Conservation (phyloP, 805 yeast species). For the Kodamaea sagamina region DNA sequence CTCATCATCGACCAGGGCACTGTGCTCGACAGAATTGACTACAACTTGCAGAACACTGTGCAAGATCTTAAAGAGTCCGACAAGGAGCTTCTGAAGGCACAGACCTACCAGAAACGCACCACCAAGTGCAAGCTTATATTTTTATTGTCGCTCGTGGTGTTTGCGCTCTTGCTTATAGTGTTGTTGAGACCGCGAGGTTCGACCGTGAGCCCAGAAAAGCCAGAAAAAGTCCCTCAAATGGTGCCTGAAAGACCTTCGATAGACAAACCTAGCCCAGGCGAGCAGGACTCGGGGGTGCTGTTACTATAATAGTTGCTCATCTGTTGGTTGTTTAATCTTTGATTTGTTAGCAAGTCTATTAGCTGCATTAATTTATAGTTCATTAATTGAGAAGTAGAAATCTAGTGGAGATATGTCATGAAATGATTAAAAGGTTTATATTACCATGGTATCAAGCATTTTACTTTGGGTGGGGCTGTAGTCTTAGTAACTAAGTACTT, state of each 20-base stretch:
- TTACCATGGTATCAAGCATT: too few species aligned
- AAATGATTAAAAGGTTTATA: too few species aligned
- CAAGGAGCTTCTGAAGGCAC: conserved; percentile 74
- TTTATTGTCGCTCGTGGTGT: conserved; percentile 66
- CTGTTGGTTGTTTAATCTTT: not conserved
- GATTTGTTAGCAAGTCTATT: not conserved
- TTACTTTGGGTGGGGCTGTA: too few species aligned
- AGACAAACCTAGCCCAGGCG: conserved; percentile 11
- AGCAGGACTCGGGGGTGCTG: not conserved
- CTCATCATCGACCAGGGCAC: conserved; percentile 96
- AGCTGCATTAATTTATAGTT: not conserved
- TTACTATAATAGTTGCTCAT: not conserved
- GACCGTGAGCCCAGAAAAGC: conserved; percentile 23
- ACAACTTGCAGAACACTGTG: conserved; percentile 80
- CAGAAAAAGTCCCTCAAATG: conserved; percentile 3
- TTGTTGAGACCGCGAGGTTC: conserved; percentile 59
- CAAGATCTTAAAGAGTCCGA: conserved; percentile 76
- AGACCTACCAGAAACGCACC: conserved; percentile 79
- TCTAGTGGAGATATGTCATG: too few species aligned
- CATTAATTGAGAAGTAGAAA: too few species aligned
- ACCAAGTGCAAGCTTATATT: conserved; percentile 88
- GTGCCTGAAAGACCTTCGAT: conserved; percentile 11
- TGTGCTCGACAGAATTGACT: conserved; percentile 88
- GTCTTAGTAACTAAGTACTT: too few species aligned
- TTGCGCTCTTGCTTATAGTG: conserved; percentile 69